A percentile compares a stretch with the other conserved stretches of the same genome.
phyloP scores from a whole-genome alignment of 257 asterid species.

The Avicennia marina region DNA sequence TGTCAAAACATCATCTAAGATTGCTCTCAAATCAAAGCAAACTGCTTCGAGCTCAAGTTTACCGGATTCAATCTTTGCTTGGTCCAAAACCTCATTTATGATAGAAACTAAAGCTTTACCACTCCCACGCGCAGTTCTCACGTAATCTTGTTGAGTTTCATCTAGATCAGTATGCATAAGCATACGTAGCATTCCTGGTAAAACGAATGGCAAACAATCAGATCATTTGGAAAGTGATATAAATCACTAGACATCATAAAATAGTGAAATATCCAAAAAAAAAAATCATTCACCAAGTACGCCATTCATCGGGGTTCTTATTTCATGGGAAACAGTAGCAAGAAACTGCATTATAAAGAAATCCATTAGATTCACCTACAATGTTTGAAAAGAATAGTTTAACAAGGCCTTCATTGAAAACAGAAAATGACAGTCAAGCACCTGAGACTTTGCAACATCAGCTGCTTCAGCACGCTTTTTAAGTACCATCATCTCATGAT shows the following conservation, averaged over 20 bases:
- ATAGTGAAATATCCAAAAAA: too few species aligned
- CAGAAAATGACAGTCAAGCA: conserved; percentile 6
- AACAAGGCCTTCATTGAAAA: neutral
- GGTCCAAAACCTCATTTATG: conserved; percentile 92
- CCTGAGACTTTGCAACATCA: conserved; percentile 92
- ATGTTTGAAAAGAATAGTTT: neutral
- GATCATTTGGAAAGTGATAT: neutral
- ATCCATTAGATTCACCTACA: neutral
- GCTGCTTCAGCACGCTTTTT: conserved; percentile 93
- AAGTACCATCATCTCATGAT: conserved; percentile 65
- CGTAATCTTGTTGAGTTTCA: conserved; percentile 95
- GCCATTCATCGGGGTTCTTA: conserved; percentile 99
- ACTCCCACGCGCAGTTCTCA: conserved; percentile 92
- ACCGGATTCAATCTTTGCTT: conserved; percentile 95
- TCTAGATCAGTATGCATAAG: conserved; percentile 90
- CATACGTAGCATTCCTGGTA: conserved; percentile 93
- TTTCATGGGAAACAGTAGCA: conserved; percentile 99
- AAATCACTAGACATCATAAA: too few species aligned
- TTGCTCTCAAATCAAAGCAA: conserved; percentile 34
- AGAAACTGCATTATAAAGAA: conserved; percentile 67
- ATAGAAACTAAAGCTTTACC: conserved; percentile 96
- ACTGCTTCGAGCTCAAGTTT: conserved; percentile 91
- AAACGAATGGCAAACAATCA: conserved; percentile 3
- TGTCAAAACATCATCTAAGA: conserved; percentile 39
- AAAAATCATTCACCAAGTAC: conserved; percentile 67